Percentiles rank a stretch among this genome's conserved stretches.
These are phyloP conservation scores for Citrullus amarus DNA, from an alignment of 306 rosid genomes.

Conservation along the genomic window DNA sequence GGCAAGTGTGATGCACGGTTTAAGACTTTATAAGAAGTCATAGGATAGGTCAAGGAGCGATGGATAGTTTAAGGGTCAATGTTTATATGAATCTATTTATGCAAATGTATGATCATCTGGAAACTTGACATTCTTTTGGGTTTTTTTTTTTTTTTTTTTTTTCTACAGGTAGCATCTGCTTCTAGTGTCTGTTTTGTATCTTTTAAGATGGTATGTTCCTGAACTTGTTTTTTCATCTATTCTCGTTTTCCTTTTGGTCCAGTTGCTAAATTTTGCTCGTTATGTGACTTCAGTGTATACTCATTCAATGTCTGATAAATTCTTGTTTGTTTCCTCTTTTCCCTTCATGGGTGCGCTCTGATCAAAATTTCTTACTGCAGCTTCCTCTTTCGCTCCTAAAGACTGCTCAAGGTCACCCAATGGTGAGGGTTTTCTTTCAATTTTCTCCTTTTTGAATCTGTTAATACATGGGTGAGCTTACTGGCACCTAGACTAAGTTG, in stretches of 20 bases:
- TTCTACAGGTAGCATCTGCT: neutral
- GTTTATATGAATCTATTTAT: neutral
- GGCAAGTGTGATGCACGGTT: too few relatives aligned
- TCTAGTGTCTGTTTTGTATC: neutral
- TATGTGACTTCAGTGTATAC: neutral
- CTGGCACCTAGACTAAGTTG: neutral
- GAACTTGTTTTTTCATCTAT: neutral
- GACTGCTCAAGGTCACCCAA: constrained; percentile 20
- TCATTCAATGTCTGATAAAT: neutral
- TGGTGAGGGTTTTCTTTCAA: neutral
- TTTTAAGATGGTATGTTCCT: neutral
- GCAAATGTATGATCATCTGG: neutral
- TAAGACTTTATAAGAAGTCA: too few relatives aligned
- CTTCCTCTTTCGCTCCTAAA: constrained; percentile 71
- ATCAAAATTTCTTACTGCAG: constrained; percentile 23
- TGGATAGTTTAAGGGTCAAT: neutral
- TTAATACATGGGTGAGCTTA: neutral
- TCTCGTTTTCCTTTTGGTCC: neutral
- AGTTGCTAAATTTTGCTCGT: neutral
- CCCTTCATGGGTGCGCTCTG: neutral
- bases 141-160: too few relatives aligned
- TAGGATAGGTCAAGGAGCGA: too few relatives aligned
- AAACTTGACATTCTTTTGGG: neutral
- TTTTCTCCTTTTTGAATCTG: neutral
- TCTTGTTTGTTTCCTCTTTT: neutral